A percentile compares a stretch with the other conserved stretches of the same genome.
Evolutionary conservation across 257 asterid genomes (phyloP).

Genomic region (Jacaranda mimosifolia): DNA sequence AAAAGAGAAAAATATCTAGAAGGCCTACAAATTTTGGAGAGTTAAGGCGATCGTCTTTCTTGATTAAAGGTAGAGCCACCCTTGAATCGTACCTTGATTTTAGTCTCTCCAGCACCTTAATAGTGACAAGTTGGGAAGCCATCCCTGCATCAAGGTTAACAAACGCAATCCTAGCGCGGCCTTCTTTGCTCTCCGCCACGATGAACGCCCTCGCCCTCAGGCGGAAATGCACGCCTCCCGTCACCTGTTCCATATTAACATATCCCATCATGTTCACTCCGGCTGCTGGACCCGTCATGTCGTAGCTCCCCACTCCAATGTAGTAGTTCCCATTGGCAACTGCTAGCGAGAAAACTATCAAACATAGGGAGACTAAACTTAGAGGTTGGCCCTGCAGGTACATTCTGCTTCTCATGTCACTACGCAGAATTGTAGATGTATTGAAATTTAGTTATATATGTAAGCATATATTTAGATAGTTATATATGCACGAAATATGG

Average conservation of each 20-base stretch:
- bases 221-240: constrained; percentile 66
- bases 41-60: too few species aligned
- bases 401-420: constrained; percentile 35
- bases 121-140: constrained; percentile 76
- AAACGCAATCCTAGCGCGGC: constrained; percentile 49
- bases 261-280: constrained; percentile 82
- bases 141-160: constrained; percentile 75
- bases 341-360: neutral
- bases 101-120: constrained; percentile 57
- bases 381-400: neutral
- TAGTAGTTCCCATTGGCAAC: constrained; percentile 54
- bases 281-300: constrained; percentile 80
- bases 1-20: too few species aligned
- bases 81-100: constrained; percentile 62
- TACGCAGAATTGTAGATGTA: too few species aligned
- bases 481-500: neutral
- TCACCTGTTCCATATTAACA: constrained; percentile 60
- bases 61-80: too few species aligned
- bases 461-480: too few species aligned
- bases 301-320: constrained; percentile 67
- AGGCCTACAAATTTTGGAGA: too few species aligned
- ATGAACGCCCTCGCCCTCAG: constrained; percentile 60
- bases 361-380: neutral
- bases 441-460: too few species aligned
- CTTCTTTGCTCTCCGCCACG: constrained; percentile 49